phyloP scores from a whole-genome alignment of 164 flowering plant genomes.

The Magnolia changhungtana region DNA sequence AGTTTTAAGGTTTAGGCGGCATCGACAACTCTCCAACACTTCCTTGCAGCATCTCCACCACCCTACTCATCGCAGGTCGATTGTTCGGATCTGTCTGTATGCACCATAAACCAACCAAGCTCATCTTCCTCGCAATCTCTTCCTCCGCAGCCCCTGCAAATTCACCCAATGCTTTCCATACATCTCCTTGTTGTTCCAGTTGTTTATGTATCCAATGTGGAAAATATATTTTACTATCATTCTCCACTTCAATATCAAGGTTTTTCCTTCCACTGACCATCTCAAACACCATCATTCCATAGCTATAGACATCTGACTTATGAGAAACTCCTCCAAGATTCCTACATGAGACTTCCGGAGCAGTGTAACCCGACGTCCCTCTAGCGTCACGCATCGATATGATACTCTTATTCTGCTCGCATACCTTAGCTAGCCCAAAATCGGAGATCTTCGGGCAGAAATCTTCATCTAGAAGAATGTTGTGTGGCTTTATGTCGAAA shows the following conservation, averaged over 20 bases:
- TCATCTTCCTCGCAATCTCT: conserved; percentile 9
- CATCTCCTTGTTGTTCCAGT: background rate
- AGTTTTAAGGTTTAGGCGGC: background rate
- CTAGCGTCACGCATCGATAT: background rate
- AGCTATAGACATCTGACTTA: conserved; percentile 14
- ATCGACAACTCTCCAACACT: background rate
- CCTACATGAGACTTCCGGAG: conserved; percentile 4
- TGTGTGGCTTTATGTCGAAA: conserved; percentile 12
- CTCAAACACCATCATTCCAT: conserved; percentile 8
- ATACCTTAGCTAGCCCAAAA: conserved; percentile 11
- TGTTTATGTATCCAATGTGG: background rate
- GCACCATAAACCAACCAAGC: conserved; percentile 10
- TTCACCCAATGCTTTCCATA: background rate
- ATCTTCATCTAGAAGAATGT: conserved; percentile 10
- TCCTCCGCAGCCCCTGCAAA: background rate
- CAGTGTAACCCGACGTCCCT: conserved; percentile 11
- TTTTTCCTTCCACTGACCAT: conserved; percentile 10
- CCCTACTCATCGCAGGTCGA: conserved; percentile 14
- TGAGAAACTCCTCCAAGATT: conserved; percentile 4
- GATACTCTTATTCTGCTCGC: background rate
- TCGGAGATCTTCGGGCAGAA: conserved; percentile 14
- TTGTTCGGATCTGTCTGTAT: background rate
- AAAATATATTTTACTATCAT: background rate
- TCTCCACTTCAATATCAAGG: background rate
- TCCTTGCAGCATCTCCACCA: conserved; percentile 14